Base-by-base conservation (phyloP, 2,329 filamentous ascomycete species). In the Dichotomopilus funicola region DNA sequence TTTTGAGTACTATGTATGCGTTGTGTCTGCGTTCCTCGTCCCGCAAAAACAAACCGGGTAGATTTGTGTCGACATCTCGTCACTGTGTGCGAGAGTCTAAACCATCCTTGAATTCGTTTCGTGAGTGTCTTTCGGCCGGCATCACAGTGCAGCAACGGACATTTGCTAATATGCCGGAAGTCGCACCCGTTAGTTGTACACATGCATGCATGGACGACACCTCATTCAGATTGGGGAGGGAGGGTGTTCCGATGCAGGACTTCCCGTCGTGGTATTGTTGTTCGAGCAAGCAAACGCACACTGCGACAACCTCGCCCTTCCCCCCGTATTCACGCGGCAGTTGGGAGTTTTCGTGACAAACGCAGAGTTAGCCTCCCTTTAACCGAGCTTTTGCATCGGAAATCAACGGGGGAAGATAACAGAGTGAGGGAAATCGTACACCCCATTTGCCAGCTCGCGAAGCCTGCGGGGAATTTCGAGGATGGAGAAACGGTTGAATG, bases 261-360 rank as follows among this genome's bases (percentile, higher is more conserved):
- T 51, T 59, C 52, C 56, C 49, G 55, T 55, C 49, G 37, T 53
- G 35, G 54, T 54, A 37, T 46, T 52, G 55, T 57, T 42, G 56
- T 38, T 52, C 40, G 53, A 43, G 54, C 56, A 59, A 56, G 56
- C 51, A 53, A 56, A 62, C 62, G 61, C 60, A 62, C 50, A 50
- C 60, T 48, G 55, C 53, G 43, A 53, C 44, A 47, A 36, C 48
- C 37, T 13, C 40, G 40, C 7, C 19, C 6, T 19, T 34, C 11
- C 2, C 13, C 36, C 31, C 27, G 6, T 27, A 36, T 12, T 44
- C 27, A 31, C 40, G 27, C 33, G 49, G 33, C 48, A 44, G 40
- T 51, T 51, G 40, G 49, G 31, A 10, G 56, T 58, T 61, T 63
- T 50, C 51, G 56, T 59, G 61, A 63, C 57, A 62, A 54, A 59